Base-by-base conservation (phyloP, 73 alveolate species). In the Paramecium biaurelia region DNA sequence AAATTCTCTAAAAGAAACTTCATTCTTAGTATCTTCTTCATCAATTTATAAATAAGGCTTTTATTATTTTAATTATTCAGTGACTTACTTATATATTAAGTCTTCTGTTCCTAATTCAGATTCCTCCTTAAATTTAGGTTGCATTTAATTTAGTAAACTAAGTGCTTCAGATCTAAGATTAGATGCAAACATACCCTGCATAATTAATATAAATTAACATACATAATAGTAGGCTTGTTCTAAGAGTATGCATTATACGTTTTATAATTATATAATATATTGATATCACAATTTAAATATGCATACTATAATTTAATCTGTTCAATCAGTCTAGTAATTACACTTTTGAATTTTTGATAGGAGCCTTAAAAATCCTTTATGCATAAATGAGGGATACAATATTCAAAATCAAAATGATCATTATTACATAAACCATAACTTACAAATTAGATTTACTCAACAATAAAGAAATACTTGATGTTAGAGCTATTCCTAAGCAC, bases 121-220 rank as follows among this genome's bases (percentile, higher is more conserved):
- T 53, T 63, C 84, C 45, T 63, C 45, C 28, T 26, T 26, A 23
- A 26, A 30, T 63, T 63, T 30, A 1, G 84, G 45, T n/a, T 63
- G 9, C 84, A 63, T 63, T 63, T 63, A 12, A 63, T 63, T 63
- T 30, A 63, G 8, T 26, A 63, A 32, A 12, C 45, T 63, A 1
- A 63, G 84, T 30, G 84, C 45, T 63, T 63, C 84, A 63, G 84
- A 63, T 63, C 84, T 63, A 63, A 26, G 68, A 53, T 15, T 53
- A 53, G 68, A 53, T 53, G 32, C 68, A 18, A 53, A n/a, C 68
- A 53, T 53, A 53, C 68, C 68, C 68, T 53, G 68, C 68, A 53
- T 53, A 53, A 53, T 53, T 53, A 53, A 53, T 53, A 53, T 53
- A 53, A 53, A 53, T 53, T 53, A 53, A 53, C 68, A 53, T 53